A percentile compares a stretch with the other conserved stretches of the same genome.
Conservation (phyloP, 331 rosid genomes). For the Telfairia occidentalis region DNA sequence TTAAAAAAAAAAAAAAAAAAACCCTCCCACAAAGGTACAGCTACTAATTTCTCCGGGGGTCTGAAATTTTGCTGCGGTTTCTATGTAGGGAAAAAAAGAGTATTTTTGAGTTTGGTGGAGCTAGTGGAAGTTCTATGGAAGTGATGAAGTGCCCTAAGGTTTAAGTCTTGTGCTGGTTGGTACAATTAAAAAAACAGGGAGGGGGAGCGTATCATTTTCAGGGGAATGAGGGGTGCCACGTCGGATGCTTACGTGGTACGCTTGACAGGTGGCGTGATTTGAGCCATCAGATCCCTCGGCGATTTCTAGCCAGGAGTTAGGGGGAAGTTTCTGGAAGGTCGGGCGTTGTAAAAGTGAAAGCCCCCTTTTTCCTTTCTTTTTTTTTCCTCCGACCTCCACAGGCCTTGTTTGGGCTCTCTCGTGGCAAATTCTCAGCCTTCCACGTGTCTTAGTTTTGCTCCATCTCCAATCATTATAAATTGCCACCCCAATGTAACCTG, state of each 20-base stretch:
- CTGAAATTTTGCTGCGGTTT: constrained; percentile 6
- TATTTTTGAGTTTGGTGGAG: constrained; percentile 12
- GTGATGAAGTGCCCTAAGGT: constrained; percentile 37
- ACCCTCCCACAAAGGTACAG: background rate
- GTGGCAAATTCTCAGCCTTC: background rate
- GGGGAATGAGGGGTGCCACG: constrained; percentile 46
- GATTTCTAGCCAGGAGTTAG: constrained; percentile 25
- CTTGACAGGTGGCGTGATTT: constrained; percentile 18
- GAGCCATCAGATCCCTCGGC: constrained; percentile 18
- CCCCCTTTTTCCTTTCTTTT: background rate
- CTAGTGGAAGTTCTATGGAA: background rate
- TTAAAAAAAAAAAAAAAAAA: background rate
- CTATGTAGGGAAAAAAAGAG: constrained; percentile 2
- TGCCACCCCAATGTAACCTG: too few species aligned
- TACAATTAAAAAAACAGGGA: background rate
- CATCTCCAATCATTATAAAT: constrained; percentile 17
- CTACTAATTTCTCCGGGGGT: background rate
- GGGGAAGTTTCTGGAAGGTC: constrained; percentile 44
- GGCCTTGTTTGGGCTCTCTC: constrained; percentile 8
- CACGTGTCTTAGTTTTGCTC: constrained; percentile 18
- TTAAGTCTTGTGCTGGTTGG: too few species aligned
- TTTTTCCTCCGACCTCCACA: background rate
- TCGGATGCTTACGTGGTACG: constrained; percentile 41
- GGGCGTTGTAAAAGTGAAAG: background rate
- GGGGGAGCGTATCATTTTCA: constrained; percentile 48